Percentiles rank a stretch among this genome's conserved stretches.
These are phyloP conservation scores for Phytophthora sp. DNA, from an alignment of 352 stramenopile species.

Conservation along the genomic window DNA sequence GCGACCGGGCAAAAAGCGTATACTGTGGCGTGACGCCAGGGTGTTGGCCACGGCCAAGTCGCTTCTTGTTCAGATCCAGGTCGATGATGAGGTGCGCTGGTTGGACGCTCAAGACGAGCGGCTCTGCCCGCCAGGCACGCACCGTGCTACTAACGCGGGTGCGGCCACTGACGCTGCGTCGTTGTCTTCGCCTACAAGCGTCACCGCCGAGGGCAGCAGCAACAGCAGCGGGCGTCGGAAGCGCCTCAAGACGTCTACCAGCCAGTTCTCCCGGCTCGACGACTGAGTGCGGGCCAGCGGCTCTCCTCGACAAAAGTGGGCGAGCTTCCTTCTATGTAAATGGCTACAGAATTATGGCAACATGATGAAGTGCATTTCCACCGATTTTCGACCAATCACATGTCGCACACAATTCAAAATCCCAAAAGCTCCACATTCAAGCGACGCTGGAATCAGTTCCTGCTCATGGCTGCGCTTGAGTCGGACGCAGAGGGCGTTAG, in stretches of 20 bases:
- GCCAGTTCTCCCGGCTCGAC: slow-evolving; percentile 12
- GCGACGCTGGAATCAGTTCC: slow-evolving; percentile 15
- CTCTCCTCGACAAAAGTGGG: no score
- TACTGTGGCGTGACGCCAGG: slow-evolving; percentile 59
- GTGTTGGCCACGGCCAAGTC: slow-evolving; percentile 37
- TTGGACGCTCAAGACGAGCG: slow-evolving; percentile 70
- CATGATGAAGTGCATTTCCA: slow-evolving; percentile 22
- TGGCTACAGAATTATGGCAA: no score
- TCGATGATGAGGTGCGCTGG: slow-evolving; percentile 54
- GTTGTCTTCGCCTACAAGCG: slow-evolving; percentile 17
- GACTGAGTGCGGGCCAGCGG: slow-evolving; percentile 20
- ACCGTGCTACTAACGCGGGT: slow-evolving; percentile 46
- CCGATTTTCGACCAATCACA: slow-evolving; percentile 22
- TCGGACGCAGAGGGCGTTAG: slow-evolving; percentile 2
- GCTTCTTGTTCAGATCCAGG: slow-evolving; percentile 49
- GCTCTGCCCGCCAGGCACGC: slow-evolving; percentile 61
- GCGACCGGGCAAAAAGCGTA: slow-evolving; percentile 42
- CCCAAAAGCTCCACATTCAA: slow-evolving; percentile 17
- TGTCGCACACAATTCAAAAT: slow-evolving; percentile 24
- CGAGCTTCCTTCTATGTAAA: no score
- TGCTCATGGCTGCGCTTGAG: slow-evolving; percentile 14
- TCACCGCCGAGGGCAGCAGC: slow-evolving; percentile 14
- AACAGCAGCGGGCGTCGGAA: slow-evolving; percentile 22
- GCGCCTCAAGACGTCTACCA: slow-evolving; percentile 28
- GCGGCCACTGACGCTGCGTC: neutral